A percentile compares a stretch with the other conserved stretches of the same genome.
These are phyloP conservation scores for Leccinum uliginosum DNA, from an alignment of 768 basidiomycete species.

Conservation along the genomic window DNA sequence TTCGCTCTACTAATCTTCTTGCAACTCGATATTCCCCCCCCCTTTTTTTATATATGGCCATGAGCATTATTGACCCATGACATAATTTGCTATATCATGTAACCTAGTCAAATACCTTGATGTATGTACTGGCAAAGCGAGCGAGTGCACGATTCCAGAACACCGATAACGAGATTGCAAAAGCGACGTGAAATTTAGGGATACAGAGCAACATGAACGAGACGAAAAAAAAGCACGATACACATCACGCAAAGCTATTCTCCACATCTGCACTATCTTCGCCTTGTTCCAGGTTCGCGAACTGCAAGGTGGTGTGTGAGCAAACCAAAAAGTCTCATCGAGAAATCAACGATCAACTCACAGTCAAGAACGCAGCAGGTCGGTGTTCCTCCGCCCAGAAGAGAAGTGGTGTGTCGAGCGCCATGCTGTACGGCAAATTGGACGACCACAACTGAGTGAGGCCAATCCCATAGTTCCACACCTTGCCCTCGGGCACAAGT, in stretches of 20 bases:
- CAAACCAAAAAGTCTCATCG: neutral
- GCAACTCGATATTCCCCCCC: neutral
- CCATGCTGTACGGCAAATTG: conserved; percentile 75
- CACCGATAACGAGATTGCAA: neutral
- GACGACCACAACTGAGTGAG: conserved; percentile 90
- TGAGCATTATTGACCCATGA: neutral
- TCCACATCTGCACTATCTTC: conserved; percentile 96
- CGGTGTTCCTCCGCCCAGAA: conserved; percentile 98
- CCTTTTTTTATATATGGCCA: neutral
- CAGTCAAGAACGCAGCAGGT: conserved; percentile 89
- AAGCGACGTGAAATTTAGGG: conserved; percentile 3
- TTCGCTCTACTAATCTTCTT: conserved; percentile 12
- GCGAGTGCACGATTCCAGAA: neutral
- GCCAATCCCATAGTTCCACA: conserved; percentile 97
- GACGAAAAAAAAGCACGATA: conserved; percentile 9
- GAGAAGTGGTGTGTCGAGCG: conserved; percentile 84
- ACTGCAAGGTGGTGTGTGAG: conserved; percentile 40
- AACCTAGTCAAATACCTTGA: neutral
- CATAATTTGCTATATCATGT: neutral
- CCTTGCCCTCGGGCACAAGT: conserved; percentile 85
- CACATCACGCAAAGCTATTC: conserved; percentile 79
- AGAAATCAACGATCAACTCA: conserved; percentile 36
- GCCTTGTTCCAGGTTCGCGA: conserved; percentile 83
- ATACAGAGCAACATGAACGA: conserved; percentile 12
- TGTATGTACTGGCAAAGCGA: neutral